Conservation (phyloP, 1,284 basidiomycete species). For the Microbotryum saponariae region DNA sequence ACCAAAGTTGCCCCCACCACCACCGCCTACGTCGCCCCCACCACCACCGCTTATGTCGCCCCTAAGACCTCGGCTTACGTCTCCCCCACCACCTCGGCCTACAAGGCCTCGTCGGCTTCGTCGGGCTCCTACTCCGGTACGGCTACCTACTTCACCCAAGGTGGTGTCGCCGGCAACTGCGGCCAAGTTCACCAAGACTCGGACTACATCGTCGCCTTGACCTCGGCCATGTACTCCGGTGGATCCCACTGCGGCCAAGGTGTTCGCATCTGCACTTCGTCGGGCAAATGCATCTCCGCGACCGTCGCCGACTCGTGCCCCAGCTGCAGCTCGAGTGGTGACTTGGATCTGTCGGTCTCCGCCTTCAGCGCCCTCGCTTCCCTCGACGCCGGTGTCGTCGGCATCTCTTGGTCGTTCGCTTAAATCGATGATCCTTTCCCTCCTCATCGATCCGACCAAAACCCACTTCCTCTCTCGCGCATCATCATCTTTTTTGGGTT, state of each 20-base stretch:
- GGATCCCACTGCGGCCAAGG: slow-evolving; percentile 63
- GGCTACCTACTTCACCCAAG: slow-evolving; percentile 51
- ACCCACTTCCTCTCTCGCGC: too few relatives aligned
- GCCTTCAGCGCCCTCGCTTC: slow-evolving; percentile 61
- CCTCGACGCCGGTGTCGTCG: slow-evolving; percentile 52
- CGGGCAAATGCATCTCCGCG: neutral
- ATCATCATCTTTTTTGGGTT: too few relatives aligned
- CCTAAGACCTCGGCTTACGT: slow-evolving; percentile 4
- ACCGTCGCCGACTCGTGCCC: slow-evolving; percentile 25
- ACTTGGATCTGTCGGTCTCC: slow-evolving; percentile 58
- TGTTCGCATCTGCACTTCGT: neutral
- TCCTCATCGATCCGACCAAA: neutral
- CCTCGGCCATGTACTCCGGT: slow-evolving; percentile 28
- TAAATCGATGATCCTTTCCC: slow-evolving; percentile 34
- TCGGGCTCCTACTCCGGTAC: slow-evolving; percentile 62
- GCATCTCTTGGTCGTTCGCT: slow-evolving; percentile 49
- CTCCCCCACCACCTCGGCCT: slow-evolving; percentile 35
- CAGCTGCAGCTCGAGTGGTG: slow-evolving; percentile 6
- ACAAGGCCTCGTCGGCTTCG: slow-evolving; percentile 48
- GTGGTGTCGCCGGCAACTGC: slow-evolving; percentile 38
- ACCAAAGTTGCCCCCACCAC: slow-evolving; percentile 9
- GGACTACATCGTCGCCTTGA: slow-evolving; percentile 57
- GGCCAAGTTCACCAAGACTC: slow-evolving; percentile 35
- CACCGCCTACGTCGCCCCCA: slow-evolving; percentile 5
- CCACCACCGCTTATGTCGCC: slow-evolving; percentile 11